A percentile compares a stretch with the other conserved stretches of the same genome.
Evolutionary conservation across 2,329 filamentous ascomycete genomes (phyloP).

Genomic region (Diaporthe sp.): DNA sequence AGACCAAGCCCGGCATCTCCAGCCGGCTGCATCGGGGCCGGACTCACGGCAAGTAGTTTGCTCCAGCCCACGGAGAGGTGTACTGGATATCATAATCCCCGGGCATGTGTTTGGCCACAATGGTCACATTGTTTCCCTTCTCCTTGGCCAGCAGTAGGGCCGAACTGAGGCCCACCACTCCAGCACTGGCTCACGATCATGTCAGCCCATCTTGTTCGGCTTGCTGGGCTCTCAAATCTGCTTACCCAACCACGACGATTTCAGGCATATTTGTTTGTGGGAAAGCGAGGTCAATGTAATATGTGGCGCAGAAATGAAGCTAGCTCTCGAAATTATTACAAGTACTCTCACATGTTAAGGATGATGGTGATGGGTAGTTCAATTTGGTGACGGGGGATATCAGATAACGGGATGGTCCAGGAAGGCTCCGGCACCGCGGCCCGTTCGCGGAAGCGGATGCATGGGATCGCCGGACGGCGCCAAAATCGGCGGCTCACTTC

Average conservation of each 20-base stretch:
- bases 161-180: conserved; percentile 65
- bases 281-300: neutral
- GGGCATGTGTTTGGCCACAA: conserved; percentile 84
- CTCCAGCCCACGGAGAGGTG: conserved; percentile 89
- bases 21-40: conserved; percentile 8
- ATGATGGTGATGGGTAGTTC: neutral
- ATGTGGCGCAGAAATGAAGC: too few species aligned
- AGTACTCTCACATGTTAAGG: neutral
- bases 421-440: conserved; percentile 28
- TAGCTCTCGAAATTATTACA: neutral
- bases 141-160: conserved; percentile 62
- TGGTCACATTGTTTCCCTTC: conserved; percentile 55
- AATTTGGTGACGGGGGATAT: too few species aligned
- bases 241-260: conserved; percentile 55
- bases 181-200: conserved; percentile 51
- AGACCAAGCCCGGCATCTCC: conserved; percentile 36
- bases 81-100: conserved; percentile 95
- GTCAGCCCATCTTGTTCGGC: neutral
- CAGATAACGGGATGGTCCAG: conserved; percentile 1
- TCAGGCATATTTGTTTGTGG: conserved; percentile 46
- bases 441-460: conserved; percentile 1
- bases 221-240: neutral
- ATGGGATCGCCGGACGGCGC: conserved; percentile 15
- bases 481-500: conserved; percentile 11
- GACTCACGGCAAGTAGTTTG: conserved; percentile 80